These are phyloP conservation scores for Suillus spraguei DNA, from an alignment of 768 basidiomycete genomes.

Conservation along the genomic window DNA sequence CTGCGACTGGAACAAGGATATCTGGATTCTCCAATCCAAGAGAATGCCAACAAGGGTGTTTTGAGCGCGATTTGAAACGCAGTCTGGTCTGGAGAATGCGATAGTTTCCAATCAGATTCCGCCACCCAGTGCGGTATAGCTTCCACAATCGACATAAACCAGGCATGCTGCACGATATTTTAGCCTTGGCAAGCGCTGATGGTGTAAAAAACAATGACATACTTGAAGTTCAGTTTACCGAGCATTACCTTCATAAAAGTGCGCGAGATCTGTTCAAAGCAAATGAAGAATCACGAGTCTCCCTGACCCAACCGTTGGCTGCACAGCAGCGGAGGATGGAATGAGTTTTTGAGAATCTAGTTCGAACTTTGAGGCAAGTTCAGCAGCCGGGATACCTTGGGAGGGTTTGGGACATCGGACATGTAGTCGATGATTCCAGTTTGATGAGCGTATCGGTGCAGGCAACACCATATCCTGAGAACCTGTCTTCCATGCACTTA, in stretches of 20 bases:
- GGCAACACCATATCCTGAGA: constrained; percentile 17
- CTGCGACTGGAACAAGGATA: not conserved
- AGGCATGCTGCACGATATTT: constrained; percentile 15
- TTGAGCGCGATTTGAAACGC: constrained; percentile 43
- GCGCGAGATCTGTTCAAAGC: constrained; percentile 21
- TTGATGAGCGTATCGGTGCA: not conserved
- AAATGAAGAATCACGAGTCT: constrained; percentile 21
- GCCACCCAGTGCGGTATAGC: constrained; percentile 15
- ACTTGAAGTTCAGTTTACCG: constrained; percentile 18
- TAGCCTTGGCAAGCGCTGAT: not conserved
- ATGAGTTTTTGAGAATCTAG: not conserved
- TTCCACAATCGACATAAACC: constrained; percentile 16
- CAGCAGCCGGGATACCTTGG: not conserved
- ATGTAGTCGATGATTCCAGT: not conserved
- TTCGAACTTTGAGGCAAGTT: not conserved
- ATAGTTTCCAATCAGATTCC: constrained; percentile 24
- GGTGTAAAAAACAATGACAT: not conserved
- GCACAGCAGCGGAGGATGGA: constrained; percentile 21
- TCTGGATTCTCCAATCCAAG: constrained; percentile 15
- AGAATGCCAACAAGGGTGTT: constrained; percentile 23
- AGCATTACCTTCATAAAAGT: constrained; percentile 18
- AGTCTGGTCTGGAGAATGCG: constrained; percentile 24
- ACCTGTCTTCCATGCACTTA: constrained; percentile 5
- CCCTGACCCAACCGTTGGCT: constrained; percentile 21
- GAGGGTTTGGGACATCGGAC: not conserved